phyloP scores from a whole-genome alignment of 257 asterid genomes.

The Capsicum rhomboideum region DNA sequence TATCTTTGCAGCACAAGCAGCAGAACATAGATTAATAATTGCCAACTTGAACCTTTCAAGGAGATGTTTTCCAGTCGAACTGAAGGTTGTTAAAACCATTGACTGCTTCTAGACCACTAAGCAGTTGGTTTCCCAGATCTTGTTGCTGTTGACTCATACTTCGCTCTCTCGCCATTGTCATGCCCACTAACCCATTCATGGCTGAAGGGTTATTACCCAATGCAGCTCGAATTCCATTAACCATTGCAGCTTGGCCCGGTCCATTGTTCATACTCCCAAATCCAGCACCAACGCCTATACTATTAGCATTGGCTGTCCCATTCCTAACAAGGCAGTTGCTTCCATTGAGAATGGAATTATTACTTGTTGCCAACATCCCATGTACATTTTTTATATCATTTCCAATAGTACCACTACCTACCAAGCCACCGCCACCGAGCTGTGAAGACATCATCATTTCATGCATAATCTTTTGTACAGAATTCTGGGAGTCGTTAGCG shows the following conservation, averaged over 20 bases:
- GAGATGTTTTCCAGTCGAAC: slow-evolving; percentile 84
- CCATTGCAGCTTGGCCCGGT: slow-evolving; percentile 52
- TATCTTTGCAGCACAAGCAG: slow-evolving; percentile 1
- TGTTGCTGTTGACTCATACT: slow-evolving; percentile 59
- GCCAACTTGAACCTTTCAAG: slow-evolving; percentile 14
- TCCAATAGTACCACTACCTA: slow-evolving; percentile 38
- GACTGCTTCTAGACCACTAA: slow-evolving; percentile 65
- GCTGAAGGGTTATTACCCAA: slow-evolving; percentile 48
- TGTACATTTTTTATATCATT: slow-evolving; percentile 47
- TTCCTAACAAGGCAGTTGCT: slow-evolving; percentile 33
- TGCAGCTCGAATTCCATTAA: slow-evolving; percentile 61
- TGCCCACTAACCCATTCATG: slow-evolving; percentile 66
- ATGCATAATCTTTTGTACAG: slow-evolving; percentile 79
- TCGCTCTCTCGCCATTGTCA: slow-evolving; percentile 61
- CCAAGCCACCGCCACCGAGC: slow-evolving; percentile 47
- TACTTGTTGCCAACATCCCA: slow-evolving; percentile 36
- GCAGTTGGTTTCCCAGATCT: slow-evolving; percentile 61
- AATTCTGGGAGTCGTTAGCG: slow-evolving; percentile 74
- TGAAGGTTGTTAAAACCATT: slow-evolving; percentile 77
- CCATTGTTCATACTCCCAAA: slow-evolving; percentile 41
- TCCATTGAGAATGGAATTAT: slow-evolving; percentile 32
- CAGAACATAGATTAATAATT: neutral
- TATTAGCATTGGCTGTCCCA: slow-evolving; percentile 36
- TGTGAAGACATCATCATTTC: slow-evolving; percentile 86
- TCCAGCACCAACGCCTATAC: slow-evolving; percentile 34